A percentile compares a stretch with the other conserved stretches of the same genome.
These are phyloP conservation scores for Coemansia furcata DNA, from an alignment of 192 early-diverging fungal genomes.

Conservation along the genomic window DNA sequence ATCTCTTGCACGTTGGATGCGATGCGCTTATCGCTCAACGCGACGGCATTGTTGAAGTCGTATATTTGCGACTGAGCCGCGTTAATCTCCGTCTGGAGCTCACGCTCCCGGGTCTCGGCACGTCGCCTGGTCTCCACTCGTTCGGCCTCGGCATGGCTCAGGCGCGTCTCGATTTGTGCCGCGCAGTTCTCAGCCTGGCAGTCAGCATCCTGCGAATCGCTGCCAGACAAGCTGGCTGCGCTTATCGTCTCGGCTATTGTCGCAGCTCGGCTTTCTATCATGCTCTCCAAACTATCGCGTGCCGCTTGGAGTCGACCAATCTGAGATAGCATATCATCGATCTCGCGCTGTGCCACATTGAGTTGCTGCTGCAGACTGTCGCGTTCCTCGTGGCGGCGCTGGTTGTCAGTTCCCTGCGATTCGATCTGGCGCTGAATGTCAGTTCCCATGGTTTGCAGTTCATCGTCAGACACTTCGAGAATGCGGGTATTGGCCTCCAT, in stretches of 20 bases:
- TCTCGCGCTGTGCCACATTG: slow-evolving; percentile 9
- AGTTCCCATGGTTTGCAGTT: slow-evolving; percentile 58
- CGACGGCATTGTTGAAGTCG: slow-evolving; percentile 17
- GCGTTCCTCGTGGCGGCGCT: slow-evolving; percentile 20
- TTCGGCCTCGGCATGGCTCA: slow-evolving; percentile 52
- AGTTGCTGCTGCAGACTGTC: slow-evolving; percentile 17
- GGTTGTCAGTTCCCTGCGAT: slow-evolving; percentile 39
- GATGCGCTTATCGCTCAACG: slow-evolving; percentile 21
- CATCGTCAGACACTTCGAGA: slow-evolving; percentile 56
- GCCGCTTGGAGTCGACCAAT: slow-evolving; percentile 32
- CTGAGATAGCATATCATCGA: slow-evolving; percentile 28
- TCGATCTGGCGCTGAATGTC: slow-evolving; percentile 35
- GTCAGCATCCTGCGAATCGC: slow-evolving; percentile 15
- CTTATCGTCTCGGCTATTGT: slow-evolving; percentile 24
- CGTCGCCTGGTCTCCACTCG: slow-evolving; percentile 23
- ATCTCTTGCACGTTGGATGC: slow-evolving; percentile 22
- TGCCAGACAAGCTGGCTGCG: neutral
- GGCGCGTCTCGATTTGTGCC: slow-evolving; percentile 20
- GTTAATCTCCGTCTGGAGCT: slow-evolving; percentile 33
- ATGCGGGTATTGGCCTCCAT: slow-evolving; percentile 42
- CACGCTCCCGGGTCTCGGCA: slow-evolving; percentile 15
- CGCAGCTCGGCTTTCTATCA: slow-evolving; percentile 19
- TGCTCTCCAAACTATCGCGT: slow-evolving; percentile 31
- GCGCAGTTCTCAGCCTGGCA: slow-evolving; percentile 15
- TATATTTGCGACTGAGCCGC: slow-evolving; percentile 34